Conservation (phyloP, 345 rosid genomes). For the Fremontodendron californicum region DNA sequence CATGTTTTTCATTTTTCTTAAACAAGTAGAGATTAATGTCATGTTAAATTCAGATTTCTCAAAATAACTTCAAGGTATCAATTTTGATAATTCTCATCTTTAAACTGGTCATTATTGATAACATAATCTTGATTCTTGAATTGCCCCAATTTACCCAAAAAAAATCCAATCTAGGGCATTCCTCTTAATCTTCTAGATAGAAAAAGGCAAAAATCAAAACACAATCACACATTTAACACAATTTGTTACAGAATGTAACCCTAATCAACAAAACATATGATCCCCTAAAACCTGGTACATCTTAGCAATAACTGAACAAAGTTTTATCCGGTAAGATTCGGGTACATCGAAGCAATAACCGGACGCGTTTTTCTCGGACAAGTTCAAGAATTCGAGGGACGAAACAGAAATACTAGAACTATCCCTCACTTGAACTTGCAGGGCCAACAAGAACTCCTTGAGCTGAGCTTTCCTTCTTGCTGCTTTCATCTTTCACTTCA, state of each 20-base stretch:
- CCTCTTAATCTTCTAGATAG: too few relatives aligned
- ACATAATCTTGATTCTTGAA: too few relatives aligned
- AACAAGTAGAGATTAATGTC: neutral
- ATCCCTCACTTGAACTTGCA: slow-evolving; percentile 52
- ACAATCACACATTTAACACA: neutral
- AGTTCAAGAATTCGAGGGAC: neutral
- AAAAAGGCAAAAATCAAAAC: neutral
- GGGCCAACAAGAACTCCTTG: slow-evolving; percentile 96
- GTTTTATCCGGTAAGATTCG: neutral
- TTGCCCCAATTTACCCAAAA: too few relatives aligned
- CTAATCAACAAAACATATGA: neutral
- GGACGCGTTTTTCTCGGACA: neutral
- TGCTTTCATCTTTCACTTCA: slow-evolving; percentile 42
- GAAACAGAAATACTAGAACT: neutral
- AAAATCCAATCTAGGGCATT: too few relatives aligned
- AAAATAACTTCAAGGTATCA: too few relatives aligned
- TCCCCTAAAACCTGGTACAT: neutral
- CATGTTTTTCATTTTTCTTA: too few relatives aligned
- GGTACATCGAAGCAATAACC: neutral
- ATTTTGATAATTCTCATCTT: too few relatives aligned
- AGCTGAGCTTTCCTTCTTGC: slow-evolving; percentile 72
- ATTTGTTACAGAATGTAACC: neutral
- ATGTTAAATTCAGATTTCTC: too few relatives aligned
- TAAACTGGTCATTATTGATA: too few relatives aligned
- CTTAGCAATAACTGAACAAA: neutral